Evolutionary conservation across 805 yeast species (phyloP).

Genomic region (Hanseniaspora lindneri): DNA sequence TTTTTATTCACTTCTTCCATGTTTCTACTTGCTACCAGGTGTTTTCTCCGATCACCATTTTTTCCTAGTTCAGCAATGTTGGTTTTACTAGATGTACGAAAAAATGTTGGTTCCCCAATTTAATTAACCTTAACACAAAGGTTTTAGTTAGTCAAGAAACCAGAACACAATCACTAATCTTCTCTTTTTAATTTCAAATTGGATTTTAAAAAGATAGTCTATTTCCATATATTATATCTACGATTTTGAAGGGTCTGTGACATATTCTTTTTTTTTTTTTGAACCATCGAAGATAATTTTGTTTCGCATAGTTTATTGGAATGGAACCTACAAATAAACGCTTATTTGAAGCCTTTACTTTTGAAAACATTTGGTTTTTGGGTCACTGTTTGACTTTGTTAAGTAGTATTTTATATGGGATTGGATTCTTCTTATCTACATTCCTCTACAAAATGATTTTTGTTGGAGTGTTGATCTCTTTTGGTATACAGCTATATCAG

Average conservation of each 20-base stretch:
- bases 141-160: too few species aligned
- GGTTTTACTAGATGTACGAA: too few species aligned
- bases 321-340: neutral
- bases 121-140: too few species aligned
- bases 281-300: too few species aligned
- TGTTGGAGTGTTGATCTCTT: slow-evolving; percentile 56
- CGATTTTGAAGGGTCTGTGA: neutral
- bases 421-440: slow-evolving; percentile 27
- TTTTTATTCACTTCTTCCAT: too few species aligned
- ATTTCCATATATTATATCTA: neutral
- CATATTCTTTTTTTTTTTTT: neutral
- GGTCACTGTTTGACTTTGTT: slow-evolving; percentile 43
- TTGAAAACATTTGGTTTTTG: slow-evolving; percentile 66
- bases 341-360: neutral
- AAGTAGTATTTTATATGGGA: slow-evolving; percentile 32
- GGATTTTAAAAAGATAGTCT: neutral
- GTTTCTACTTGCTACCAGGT: too few species aligned
- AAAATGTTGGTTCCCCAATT: too few species aligned
- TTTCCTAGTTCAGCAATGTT: too few species aligned
- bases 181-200: neutral
- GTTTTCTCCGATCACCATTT: too few species aligned
- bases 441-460: slow-evolving; percentile 49
- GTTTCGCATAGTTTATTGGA: neutral
- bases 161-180: too few species aligned
- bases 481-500: slow-evolving; percentile 65